Percentiles rank a stretch among this genome's conserved stretches.
phyloP scores from a whole-genome alignment of 768 basidiomycete species.

The Trichaptum fuscoviolaceum region DNA sequence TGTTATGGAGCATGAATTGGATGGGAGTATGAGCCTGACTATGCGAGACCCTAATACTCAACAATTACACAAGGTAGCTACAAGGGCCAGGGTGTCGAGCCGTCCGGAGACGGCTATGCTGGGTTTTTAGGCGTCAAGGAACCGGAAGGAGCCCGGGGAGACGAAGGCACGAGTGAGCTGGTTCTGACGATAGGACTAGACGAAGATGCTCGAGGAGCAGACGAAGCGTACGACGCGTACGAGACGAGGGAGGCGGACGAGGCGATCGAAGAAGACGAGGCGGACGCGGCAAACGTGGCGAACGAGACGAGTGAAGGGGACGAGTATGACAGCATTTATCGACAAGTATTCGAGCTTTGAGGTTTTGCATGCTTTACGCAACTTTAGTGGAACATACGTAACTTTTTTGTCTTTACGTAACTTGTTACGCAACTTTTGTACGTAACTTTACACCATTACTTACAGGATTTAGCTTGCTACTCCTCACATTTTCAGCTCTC shows the following conservation, averaged over 20 bases:
- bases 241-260: background rate
- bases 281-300: no score
- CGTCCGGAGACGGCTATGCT: background rate
- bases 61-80: background rate
- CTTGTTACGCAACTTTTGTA: no score
- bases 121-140: background rate
- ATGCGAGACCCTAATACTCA: background rate
- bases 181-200: background rate
- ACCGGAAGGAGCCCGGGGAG: background rate
- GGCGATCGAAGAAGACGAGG: background rate
- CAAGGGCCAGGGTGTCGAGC: background rate
- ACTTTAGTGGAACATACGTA: no score
- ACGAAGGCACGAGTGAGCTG: background rate
- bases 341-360: no score
- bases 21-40: constrained; percentile 4
- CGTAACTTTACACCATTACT: no score
- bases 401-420: no score
- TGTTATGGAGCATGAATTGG: background rate
- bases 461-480: no score
- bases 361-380: no score
- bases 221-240: background rate
- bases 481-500: no score
- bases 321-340: no score
- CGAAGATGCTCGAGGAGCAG: no score
- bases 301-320: no score